Evolutionary conservation across 2,329 filamentous ascomycete species (phyloP).

Genomic region (Fusarium fracticaudum): DNA sequence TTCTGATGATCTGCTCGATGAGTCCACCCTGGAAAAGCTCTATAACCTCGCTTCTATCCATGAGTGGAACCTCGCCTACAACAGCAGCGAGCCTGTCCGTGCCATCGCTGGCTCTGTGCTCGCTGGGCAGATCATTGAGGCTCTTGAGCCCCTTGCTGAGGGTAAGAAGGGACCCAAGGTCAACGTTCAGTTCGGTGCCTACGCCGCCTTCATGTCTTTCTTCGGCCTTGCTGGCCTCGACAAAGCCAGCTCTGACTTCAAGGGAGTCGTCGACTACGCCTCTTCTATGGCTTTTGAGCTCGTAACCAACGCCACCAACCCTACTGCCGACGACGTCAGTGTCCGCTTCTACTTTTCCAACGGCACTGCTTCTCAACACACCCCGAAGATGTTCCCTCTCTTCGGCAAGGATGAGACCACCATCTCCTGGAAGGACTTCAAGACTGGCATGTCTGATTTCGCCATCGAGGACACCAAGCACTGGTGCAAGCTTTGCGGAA

Average conservation of each 20-base stretch:
- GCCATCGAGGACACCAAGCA: conserved; percentile 69
- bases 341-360: conserved; percentile 72
- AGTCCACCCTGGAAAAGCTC: conserved; percentile 68
- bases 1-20: conserved; percentile 66
- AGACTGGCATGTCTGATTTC: conserved; percentile 69
- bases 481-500: conserved; percentile 83
- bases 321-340: conserved; percentile 57
- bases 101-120: conserved; percentile 68
- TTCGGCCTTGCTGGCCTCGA: conserved; percentile 67
- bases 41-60: conserved; percentile 79
- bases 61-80: conserved; percentile 86
- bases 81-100: conserved; percentile 72
- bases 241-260: conserved; percentile 69
- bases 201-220: conserved; percentile 70
- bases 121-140: conserved; percentile 63
- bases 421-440: conserved; percentile 77
- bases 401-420: conserved; percentile 66
- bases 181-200: conserved; percentile 68
- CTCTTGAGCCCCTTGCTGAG: conserved; percentile 63
- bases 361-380: conserved; percentile 63
- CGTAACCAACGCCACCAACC: conserved; percentile 62
- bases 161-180: conserved; percentile 52
- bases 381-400: conserved; percentile 63
- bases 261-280: conserved; percentile 84
- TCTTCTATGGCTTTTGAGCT: conserved; percentile 83